Base-by-base conservation (phyloP, 2,329 filamentous ascomycete genomes). In the Colletotrichum sublineola region DNA sequence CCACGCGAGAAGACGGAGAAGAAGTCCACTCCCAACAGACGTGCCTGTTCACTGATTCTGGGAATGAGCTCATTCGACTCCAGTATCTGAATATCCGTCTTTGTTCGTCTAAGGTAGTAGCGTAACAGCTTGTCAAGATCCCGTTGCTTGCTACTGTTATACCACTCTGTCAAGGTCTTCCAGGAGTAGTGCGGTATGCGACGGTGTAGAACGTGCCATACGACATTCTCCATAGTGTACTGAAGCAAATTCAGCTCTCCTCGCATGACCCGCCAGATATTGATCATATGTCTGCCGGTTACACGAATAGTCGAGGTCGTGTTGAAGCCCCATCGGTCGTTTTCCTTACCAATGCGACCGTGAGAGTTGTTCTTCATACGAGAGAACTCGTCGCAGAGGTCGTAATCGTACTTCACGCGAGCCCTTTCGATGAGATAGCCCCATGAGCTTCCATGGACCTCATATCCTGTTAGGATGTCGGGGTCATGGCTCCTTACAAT, bases 141-240 rank as follows among this genome's bases (percentile, higher is more conserved):
- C 61, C 91, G 85, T 48, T 90, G 86, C 73, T 89, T 93, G 46
- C 87, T 86, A 77, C 90, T 94, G 15, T 83, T 87, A 78, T 95
- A 97, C 96, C 96, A 99, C 52, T 82, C 82, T 0, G 96, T 97
- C 74, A 99, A 84, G 38, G 93, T 92, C 40, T 88, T 87, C 83
- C 93, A 94, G 1, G 92, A 86, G 79, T 97, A 98, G 80, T 97
- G 94, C 7, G 96, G 96, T 62, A 98, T 93, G 3, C 96, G 90
- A 42, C 91, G 91, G 76, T 97, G 95, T 2, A 99, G 87, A 1
- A 98, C 82, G 82, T 98, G 95, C 85, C 97, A 98, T 0, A 91
- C 94, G 5, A 98, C 94, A 77, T 97, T 98, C 81, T 98, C 96
- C 90, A 98, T 93, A 0, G 94, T 97, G 79, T 99, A 98, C 79